Evolutionary conservation across 2,329 filamentous ascomycete species (phyloP).

Genomic region (Nannizziopsis barbatae): DNA sequence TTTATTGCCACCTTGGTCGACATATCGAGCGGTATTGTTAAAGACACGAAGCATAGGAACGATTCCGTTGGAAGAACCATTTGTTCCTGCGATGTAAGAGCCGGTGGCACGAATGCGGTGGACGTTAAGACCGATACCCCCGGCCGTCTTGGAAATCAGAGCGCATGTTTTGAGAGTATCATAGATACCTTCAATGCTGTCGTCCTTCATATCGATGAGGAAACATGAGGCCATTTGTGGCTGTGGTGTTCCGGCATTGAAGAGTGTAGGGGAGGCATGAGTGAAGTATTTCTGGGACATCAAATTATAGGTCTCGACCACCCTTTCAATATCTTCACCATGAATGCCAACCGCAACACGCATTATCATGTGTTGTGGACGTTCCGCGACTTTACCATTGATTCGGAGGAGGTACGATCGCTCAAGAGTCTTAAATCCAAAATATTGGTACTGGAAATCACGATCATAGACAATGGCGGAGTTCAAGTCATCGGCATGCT

Average conservation of each 20-base stretch:
- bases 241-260: slow-evolving; percentile 93
- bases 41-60: slow-evolving; percentile 97
- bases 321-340: slow-evolving; percentile 86
- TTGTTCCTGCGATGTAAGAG: slow-evolving; percentile 95
- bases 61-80: slow-evolving; percentile 94
- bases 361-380: slow-evolving; percentile 99
- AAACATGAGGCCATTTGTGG: slow-evolving; percentile 96
- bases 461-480: slow-evolving; percentile 98
- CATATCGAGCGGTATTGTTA: slow-evolving; percentile 98
- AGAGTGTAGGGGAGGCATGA: slow-evolving; percentile 92
- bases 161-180: slow-evolving; percentile 98
- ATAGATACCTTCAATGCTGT: slow-evolving; percentile 98
- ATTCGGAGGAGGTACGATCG: slow-evolving; percentile 94
- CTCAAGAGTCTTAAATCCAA: slow-evolving; percentile 98
- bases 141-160: slow-evolving; percentile 99
- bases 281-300: slow-evolving; percentile 99
- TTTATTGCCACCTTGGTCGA: slow-evolving; percentile 99
- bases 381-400: slow-evolving; percentile 89
- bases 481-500: slow-evolving; percentile 92
- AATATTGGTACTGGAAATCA: slow-evolving; percentile 99
- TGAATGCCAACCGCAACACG: slow-evolving; percentile 95
- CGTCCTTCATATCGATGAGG: slow-evolving; percentile 98
- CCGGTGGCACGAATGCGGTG: slow-evolving; percentile 95
- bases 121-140: slow-evolving; percentile 91
- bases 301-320: slow-evolving; percentile 94